Evolutionary conservation across 176 grass and related monocot genomes (phyloP).

Genomic region (Triticum monococcum): DNA sequence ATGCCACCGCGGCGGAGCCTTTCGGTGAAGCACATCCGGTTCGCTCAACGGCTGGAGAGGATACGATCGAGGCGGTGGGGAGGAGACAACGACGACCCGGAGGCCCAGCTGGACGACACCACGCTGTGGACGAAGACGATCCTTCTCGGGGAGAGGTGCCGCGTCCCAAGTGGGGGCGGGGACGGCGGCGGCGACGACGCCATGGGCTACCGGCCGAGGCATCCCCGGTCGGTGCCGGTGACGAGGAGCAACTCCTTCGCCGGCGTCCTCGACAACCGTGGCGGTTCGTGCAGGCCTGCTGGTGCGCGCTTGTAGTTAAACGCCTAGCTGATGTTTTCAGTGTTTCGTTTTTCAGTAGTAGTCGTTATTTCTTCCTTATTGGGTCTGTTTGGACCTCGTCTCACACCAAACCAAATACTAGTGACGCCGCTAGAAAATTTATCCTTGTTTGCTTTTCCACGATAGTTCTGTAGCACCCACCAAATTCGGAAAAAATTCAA

Average conservation of each 20-base stretch:
- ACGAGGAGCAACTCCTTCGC: constrained; percentile 53
- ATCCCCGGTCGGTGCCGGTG: constrained; percentile 48
- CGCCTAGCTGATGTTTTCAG: neutral
- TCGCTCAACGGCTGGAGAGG: constrained; percentile 19
- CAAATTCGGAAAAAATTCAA: no score
- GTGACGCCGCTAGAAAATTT: no score
- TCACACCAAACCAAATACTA: neutral
- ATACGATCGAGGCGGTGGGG: constrained; percentile 37
- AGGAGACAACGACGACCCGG: neutral
- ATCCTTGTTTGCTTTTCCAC: no score
- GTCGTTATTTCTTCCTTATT: neutral
- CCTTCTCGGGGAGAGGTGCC: constrained; percentile 53
- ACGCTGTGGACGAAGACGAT: constrained; percentile 58
- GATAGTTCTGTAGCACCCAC: no score
- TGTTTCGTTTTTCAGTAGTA: neutral
- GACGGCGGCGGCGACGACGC: neutral
- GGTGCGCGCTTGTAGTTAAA: neutral
- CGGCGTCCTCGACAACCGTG: constrained; percentile 6
- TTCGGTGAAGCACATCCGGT: constrained; percentile 33
- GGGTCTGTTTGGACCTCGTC: neutral
- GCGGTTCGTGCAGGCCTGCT: neutral
- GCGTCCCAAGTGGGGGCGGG: constrained; percentile 22
- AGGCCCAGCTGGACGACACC: neutral
- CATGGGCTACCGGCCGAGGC: constrained; percentile 49
- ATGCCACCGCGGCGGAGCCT: constrained; percentile 36